A percentile compares a stretch with the other conserved stretches of the same genome.
phyloP scores from a whole-genome alignment of 2,329 filamentous ascomycete genomes.

The Talaromyces marneffei region DNA sequence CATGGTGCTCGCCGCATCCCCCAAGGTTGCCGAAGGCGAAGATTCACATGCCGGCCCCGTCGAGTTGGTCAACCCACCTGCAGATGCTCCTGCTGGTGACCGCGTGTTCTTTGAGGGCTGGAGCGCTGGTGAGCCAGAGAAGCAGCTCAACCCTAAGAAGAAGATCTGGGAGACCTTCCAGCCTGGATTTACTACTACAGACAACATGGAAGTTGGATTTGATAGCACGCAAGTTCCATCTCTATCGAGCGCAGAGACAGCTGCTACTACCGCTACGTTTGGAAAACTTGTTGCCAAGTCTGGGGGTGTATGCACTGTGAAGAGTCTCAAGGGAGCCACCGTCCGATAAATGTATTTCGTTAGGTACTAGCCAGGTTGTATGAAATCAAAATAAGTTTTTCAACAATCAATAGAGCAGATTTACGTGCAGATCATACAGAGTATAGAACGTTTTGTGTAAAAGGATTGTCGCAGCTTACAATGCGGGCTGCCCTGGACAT shows the following conservation, averaged over 20 bases:
- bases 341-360: constrained; percentile 58
- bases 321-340: constrained; percentile 69
- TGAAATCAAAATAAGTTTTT: neutral
- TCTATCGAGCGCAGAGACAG: constrained; percentile 59
- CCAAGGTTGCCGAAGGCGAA: constrained; percentile 73
- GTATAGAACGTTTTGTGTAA: neutral
- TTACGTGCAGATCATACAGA: neutral
- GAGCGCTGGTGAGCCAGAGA: constrained; percentile 79
- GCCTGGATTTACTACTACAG: constrained; percentile 89
- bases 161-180: constrained; percentile 98
- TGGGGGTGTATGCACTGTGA: constrained; percentile 77
- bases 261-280: constrained; percentile 49
- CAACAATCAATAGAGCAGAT: neutral
- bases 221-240: constrained; percentile 72
- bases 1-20: constrained; percentile 95
- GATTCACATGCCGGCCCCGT: constrained; percentile 83
- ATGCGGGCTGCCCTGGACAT: neutral
- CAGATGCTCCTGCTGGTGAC: constrained; percentile 73
- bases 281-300: constrained; percentile 66
- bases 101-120: constrained; percentile 91
- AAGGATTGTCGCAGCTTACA: neutral
- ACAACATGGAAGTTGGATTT: constrained; percentile 74
- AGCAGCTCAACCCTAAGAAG: constrained; percentile 96
- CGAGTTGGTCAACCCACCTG: constrained; percentile 82
- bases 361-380: neutral